phyloP scores from a whole-genome alignment of 495 filamentous ascomycete genomes.

The Aspergillus olivimuriae region DNA sequence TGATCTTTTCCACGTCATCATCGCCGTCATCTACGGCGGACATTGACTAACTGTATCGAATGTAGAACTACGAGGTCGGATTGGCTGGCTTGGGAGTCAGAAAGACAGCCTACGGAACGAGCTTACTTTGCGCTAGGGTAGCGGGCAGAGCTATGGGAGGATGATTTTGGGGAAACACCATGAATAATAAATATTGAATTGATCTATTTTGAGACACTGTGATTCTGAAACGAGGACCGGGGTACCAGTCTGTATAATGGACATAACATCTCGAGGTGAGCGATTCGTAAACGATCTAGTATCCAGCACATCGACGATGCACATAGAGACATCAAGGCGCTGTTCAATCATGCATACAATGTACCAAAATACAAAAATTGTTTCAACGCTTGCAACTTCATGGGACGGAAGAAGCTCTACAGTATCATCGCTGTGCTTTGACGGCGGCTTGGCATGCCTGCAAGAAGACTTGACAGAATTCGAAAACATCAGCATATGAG shows the following conservation, averaged over 20 bases:
- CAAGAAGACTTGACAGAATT: constrained; percentile 56
- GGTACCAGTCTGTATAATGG: too few species aligned
- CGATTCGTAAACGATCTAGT: too few species aligned
- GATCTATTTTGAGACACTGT: too few species aligned
- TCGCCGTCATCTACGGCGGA: not conserved
- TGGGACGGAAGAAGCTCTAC: too few species aligned
- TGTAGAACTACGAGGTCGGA: constrained; percentile 84
- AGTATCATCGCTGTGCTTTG: constrained; percentile 1
- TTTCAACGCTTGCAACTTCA: not conserved
- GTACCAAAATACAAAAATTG: too few species aligned
- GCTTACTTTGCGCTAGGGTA: constrained; percentile 47
- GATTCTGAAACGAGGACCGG: too few species aligned
- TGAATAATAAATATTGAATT: too few species aligned
- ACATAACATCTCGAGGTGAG: too few species aligned
- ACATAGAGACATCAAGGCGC: too few species aligned
- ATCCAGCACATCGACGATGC: too few species aligned
- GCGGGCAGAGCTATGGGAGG: constrained; percentile 5
- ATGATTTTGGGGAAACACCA: not conserved
- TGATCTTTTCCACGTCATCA: too few species aligned
- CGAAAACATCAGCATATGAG: constrained; percentile 69
- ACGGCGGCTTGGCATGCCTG: constrained; percentile 32
- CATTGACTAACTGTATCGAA: constrained; percentile 7
- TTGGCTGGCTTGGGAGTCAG: constrained; percentile 91
- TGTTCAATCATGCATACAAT: too few species aligned
- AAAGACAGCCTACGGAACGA: constrained; percentile 67